Evolutionary conservation across 75 land plant genomes (phyloP).

Genomic region (Chamaecyparis obtusa): DNA sequence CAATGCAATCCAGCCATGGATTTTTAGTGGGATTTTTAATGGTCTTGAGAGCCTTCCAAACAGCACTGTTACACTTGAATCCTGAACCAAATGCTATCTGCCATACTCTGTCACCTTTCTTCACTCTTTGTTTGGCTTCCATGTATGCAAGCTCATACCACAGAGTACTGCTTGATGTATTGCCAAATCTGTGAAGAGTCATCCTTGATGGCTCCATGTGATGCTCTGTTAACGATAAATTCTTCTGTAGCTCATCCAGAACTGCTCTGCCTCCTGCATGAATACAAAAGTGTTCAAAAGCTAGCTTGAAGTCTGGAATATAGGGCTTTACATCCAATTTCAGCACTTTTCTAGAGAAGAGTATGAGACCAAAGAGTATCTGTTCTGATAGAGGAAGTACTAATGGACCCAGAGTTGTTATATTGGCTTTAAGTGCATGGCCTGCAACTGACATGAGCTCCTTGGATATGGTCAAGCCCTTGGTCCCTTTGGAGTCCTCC

Average conservation of each 20-base stretch:
- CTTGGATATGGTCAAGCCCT: conserved; percentile 25
- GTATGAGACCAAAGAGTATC: conserved; percentile 31
- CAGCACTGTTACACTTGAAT: conserved; percentile 83
- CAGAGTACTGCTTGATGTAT: conserved; percentile 72
- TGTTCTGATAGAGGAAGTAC: conserved; percentile 64
- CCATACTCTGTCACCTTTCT: conserved; percentile 67
- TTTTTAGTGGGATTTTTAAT: conserved; percentile 23
- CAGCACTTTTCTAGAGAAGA: conserved; percentile 28
- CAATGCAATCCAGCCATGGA: conserved; percentile 58
- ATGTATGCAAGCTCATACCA: conserved; percentile 81
- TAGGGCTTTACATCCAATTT: background rate
- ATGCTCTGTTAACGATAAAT: conserved; percentile 27
- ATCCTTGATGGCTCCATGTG: conserved; percentile 73
- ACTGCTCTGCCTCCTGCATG: too few relatives aligned
- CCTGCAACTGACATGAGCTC: conserved; percentile 66
- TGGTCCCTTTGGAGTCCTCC: conserved; percentile 24
- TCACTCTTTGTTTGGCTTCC: conserved; percentile 60
- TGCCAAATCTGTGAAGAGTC: conserved; percentile 60
- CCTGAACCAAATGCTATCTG: conserved; percentile 79
- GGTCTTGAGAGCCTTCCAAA: conserved; percentile 50
- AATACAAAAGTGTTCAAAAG: too few relatives aligned
- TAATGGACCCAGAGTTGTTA: conserved; percentile 73
- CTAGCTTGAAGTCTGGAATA: too few relatives aligned
- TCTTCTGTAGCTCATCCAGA: too few relatives aligned
- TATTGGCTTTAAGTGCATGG: conserved; percentile 59